phyloP scores from a whole-genome alignment of 495 filamentous ascomycete genomes.

The Massariosphaeria phaeospora region DNA sequence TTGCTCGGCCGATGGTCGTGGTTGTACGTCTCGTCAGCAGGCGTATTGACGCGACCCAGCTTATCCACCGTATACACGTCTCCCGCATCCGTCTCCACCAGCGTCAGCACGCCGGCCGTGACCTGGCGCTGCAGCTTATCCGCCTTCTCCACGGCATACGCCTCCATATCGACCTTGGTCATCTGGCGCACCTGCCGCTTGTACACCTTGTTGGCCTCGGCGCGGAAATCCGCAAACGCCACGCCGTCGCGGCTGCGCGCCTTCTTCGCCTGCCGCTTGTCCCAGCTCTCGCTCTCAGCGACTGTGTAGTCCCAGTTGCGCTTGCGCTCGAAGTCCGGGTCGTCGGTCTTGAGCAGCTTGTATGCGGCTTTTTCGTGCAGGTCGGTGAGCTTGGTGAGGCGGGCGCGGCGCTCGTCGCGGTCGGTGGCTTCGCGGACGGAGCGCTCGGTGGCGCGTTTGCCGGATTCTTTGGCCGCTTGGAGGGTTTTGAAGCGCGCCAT shows the following conservation, averaged over 20 bases:
- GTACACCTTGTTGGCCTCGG: constrained; percentile 86
- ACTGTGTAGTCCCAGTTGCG: constrained; percentile 98
- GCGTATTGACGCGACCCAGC: constrained; percentile 83
- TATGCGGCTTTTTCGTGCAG: constrained; percentile 82
- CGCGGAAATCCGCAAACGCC: constrained; percentile 83
- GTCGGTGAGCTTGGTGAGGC: constrained; percentile 64
- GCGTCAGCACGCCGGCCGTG: constrained; percentile 70
- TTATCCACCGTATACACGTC: constrained; percentile 92
- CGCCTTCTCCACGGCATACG: constrained; percentile 79
- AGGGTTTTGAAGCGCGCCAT: constrained; percentile 71
- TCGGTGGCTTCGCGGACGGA: constrained; percentile 66
- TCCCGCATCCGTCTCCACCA: constrained; percentile 89
- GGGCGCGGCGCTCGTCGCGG: constrained; percentile 50
- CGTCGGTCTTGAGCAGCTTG: constrained; percentile 85
- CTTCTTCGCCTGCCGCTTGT: constrained; percentile 82
- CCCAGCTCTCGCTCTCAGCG: constrained; percentile 91
- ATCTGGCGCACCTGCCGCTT: constrained; percentile 76
- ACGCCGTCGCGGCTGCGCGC: constrained; percentile 74
- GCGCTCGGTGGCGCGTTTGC: constrained; percentile 78
- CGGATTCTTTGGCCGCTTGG: constrained; percentile 59
- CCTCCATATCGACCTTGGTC: constrained; percentile 57
- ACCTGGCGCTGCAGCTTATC: constrained; percentile 79
- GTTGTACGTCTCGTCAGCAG: constrained; percentile 73
- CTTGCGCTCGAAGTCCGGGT: constrained; percentile 94
- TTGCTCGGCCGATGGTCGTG: constrained; percentile 83